A percentile compares a stretch with the other conserved stretches of the same genome.
Conservation (phyloP, 345 rosid species). For the Theobroma cacao region DNA sequence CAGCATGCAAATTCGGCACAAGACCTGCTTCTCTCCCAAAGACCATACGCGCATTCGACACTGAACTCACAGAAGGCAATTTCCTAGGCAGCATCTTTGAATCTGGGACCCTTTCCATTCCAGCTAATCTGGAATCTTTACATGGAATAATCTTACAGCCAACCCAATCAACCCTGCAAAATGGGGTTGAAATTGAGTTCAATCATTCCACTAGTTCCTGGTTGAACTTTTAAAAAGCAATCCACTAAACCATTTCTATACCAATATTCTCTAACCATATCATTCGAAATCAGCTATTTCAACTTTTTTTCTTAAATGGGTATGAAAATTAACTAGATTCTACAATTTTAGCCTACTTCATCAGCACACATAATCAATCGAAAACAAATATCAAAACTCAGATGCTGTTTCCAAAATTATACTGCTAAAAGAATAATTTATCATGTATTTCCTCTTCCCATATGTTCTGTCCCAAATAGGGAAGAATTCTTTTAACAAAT, state of each 20-base stretch:
- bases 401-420: background rate
- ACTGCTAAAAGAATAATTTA: background rate
- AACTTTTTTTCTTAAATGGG: background rate
- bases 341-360: background rate
- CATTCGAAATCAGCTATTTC: background rate
- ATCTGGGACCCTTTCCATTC: conserved; percentile 70
- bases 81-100: conserved; percentile 51
- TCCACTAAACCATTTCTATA: background rate
- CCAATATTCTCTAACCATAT: conserved; percentile 1
- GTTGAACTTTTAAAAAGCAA: background rate
- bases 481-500: background rate
- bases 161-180: conserved; percentile 34
- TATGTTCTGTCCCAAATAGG: background rate
- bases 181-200: conserved; percentile 12
- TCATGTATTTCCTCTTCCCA: background rate
- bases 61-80: conserved; percentile 42
- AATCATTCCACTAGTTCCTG: conserved; percentile 8
- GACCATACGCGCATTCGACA: conserved; percentile 30
- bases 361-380: background rate
- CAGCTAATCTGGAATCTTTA: conserved; percentile 26
- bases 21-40: conserved; percentile 38
- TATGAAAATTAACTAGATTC: background rate
- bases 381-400: background rate
- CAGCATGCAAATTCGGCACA: conserved; percentile 40
- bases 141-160: conserved; percentile 27